Evolutionary conservation across 2,329 filamentous ascomycete species (phyloP).

Genomic region (Cladophialophora carrionii): DNA sequence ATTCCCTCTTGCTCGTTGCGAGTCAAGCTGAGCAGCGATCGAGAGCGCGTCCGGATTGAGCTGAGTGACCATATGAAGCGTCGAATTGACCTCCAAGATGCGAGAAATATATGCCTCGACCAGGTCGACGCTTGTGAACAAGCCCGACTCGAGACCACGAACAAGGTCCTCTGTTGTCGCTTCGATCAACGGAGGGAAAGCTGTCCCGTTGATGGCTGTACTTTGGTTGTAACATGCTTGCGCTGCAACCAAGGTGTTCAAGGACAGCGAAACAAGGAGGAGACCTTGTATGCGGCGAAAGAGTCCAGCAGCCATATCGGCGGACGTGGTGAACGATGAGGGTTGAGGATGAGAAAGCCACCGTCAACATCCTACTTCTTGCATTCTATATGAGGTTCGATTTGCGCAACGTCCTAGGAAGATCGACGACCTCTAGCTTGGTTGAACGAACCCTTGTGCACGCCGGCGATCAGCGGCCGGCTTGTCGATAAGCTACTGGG

Average conservation of each 20-base stretch:
- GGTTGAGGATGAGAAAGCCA: neutral
- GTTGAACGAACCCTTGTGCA: slow-evolving; percentile 3
- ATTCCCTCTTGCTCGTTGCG: slow-evolving; percentile 53
- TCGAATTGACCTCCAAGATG: slow-evolving; percentile 58
- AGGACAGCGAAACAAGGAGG: slow-evolving; percentile 11
- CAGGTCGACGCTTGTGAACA: slow-evolving; percentile 62
- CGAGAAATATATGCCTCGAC: slow-evolving; percentile 59
- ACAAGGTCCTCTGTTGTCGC: slow-evolving; percentile 57
- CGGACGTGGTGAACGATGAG: neutral
- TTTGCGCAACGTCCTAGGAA: neutral
- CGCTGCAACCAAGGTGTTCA: slow-evolving; percentile 13
- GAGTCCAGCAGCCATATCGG: slow-evolving; percentile 7
- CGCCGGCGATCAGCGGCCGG: slow-evolving; percentile 2
- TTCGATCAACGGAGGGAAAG: slow-evolving; percentile 51
- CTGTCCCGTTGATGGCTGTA: slow-evolving; percentile 31
- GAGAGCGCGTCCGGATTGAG: slow-evolving; percentile 59
- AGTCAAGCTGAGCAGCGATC: slow-evolving; percentile 56
- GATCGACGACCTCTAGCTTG: neutral
- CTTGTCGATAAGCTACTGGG: slow-evolving; percentile 13
- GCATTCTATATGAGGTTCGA: neutral
- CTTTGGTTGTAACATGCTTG: slow-evolving; percentile 25
- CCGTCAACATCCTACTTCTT: neutral
- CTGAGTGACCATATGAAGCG: slow-evolving; percentile 58
- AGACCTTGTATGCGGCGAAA: slow-evolving; percentile 5
- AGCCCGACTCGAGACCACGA: slow-evolving; percentile 52